Evolutionary conservation across 2,329 filamentous ascomycete species (phyloP), one percentile per base, ranked within the genome.

Genomic region (Graphilbum fragrans): DNA sequence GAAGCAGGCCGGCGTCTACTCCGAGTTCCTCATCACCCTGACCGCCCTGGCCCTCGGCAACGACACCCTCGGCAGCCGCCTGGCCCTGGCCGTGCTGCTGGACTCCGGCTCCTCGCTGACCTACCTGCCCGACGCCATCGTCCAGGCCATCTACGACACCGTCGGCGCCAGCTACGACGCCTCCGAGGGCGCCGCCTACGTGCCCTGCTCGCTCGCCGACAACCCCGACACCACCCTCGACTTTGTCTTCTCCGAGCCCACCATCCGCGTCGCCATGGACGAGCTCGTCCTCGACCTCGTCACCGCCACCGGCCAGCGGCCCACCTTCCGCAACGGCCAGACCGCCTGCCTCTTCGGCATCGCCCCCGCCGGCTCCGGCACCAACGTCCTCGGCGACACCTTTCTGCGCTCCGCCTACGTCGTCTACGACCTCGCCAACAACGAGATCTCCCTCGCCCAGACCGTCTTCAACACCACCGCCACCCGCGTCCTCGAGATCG

Each of bases 391-490:
- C 22, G 82, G 82, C 16, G 82, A 86, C 54, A 83, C 82, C 0
- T 87, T 87, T 56, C 63, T 87, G 41, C 69, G 82, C 37, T 81
- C 77, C 29, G 82, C 82, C 0, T 87, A 87, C 50, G 71, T 85
- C 14, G 82, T 87, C 11, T 86, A 83, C 55, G 81, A 86, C 55
- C 64, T 86, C 19, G 73, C 67, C 22, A 84, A 82, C 56, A 77
- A 85, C 55, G 67, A 82, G 58, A 77, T 86, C 49, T 80, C 77
- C 2, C 60, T 86, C 25, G 82, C 80, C 2, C 75, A 81, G 56
- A 80, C 80, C 17, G 71, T 67, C 39, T 79, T 77, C 57, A 74
- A 82, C 53, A 62, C 68, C 4, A 69, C 69, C 0, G 45, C 52
- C 16, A 64, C 63, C 5, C 66, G 65, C 38, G 58, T 82, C 16